A percentile compares a stretch with the other conserved stretches of the same genome.
phyloP scores from a whole-genome alignment of 352 stramenopile species.

The Pythium insidiosum region DNA sequence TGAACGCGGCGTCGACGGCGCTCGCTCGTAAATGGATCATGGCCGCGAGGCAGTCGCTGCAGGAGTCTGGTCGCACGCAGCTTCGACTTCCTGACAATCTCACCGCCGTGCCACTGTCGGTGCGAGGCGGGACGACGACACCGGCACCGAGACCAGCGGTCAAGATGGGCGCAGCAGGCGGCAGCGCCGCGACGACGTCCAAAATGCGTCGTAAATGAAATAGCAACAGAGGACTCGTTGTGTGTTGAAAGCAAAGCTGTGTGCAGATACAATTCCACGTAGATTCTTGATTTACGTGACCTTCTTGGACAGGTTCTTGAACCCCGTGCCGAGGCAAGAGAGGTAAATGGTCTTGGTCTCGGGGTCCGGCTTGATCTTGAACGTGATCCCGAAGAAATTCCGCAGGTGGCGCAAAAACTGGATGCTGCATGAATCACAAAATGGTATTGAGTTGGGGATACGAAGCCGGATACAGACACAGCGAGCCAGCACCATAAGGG shows the following conservation, averaged over 20 bases:
- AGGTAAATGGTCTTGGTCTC: slow-evolving; percentile 89
- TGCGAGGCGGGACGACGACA: slow-evolving; percentile 38
- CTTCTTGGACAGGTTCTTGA: slow-evolving; percentile 95
- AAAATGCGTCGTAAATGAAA: slow-evolving; percentile 58
- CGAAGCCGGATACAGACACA: not conserved
- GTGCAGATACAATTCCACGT: too few species aligned
- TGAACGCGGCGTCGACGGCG: slow-evolving; percentile 76
- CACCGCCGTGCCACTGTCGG: slow-evolving; percentile 40
- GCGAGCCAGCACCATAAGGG: not conserved
- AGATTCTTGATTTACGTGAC: slow-evolving; percentile 82
- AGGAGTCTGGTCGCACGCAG: slow-evolving; percentile 27
- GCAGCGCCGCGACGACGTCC: slow-evolving; percentile 39
- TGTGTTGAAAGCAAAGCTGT: too few species aligned
- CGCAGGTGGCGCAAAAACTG: slow-evolving; percentile 86
- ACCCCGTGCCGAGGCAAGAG: slow-evolving; percentile 91
- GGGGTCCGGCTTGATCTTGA: slow-evolving; percentile 89
- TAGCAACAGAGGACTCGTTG: too few species aligned
- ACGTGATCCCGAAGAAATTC: slow-evolving; percentile 92
- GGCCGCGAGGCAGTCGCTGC: slow-evolving; percentile 49
- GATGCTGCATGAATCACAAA: slow-evolving; percentile 40
- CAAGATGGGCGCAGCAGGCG: slow-evolving; percentile 68
- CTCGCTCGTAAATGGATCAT: slow-evolving; percentile 80
- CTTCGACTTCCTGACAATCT: slow-evolving; percentile 40
- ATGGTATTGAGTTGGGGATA: not conserved
- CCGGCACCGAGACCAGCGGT: slow-evolving; percentile 57